These are phyloP conservation scores for Aspergillus homomorphus DNA, from an alignment of 495 filamentous ascomycete genomes.

Conservation along the genomic window DNA sequence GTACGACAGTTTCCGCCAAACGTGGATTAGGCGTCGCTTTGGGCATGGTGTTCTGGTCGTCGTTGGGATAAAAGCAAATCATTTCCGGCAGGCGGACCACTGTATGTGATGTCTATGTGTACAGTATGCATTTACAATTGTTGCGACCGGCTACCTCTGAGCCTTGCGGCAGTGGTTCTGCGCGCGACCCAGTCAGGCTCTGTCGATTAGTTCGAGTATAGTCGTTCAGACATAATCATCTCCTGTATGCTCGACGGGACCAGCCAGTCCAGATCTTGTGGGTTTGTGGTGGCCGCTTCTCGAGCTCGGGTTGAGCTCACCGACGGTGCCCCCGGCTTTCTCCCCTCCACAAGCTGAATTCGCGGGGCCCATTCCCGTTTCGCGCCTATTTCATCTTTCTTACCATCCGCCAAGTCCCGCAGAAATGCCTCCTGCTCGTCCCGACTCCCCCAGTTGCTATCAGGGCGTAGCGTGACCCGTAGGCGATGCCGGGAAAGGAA, in stretches of 20 bases:
- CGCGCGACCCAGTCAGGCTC: neutral
- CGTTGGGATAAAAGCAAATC: conserved; percentile 1
- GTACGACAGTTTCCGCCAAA: neutral
- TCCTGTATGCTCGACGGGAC: conserved; percentile 60
- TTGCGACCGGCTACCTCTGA: neutral
- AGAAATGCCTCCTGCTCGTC: conserved; percentile 61
- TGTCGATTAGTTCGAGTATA: conserved; percentile 28
- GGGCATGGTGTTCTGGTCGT: conserved; percentile 18
- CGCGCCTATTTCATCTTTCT: conserved; percentile 55
- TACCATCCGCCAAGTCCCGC: conserved; percentile 46
- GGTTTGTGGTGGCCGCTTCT: conserved; percentile 55
- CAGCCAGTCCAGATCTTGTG: conserved; percentile 54
- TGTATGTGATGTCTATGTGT: conserved; percentile 3
- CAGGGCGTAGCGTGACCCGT: conserved; percentile 67
- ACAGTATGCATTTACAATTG: neutral
- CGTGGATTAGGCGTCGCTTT: conserved; percentile 15
- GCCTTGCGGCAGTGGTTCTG: neutral
- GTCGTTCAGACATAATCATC: conserved; percentile 49
- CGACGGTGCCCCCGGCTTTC: conserved; percentile 48
- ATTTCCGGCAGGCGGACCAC: neutral
- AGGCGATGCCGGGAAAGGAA: conserved; percentile 71
- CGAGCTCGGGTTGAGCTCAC: conserved; percentile 82
- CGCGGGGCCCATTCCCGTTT: conserved; percentile 63
- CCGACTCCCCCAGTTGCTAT: conserved; percentile 60
- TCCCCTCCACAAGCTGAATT: conserved; percentile 67